Conservation (phyloP, 495 filamentous ascomycete genomes). For the Symbiotaphrina buchneri region DNA sequence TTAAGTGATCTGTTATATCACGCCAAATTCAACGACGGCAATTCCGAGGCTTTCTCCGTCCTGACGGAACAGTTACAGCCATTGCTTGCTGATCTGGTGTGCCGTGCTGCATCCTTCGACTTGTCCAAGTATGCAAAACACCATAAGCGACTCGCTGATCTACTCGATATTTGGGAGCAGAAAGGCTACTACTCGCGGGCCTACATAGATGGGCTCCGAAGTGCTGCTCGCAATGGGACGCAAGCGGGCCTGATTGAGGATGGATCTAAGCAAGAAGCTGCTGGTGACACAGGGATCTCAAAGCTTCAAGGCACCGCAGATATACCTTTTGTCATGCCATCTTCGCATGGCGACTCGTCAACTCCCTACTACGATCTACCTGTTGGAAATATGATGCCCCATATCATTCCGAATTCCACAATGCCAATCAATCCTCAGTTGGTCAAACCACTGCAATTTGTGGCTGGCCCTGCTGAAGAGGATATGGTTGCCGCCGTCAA, state of each 20-base stretch:
- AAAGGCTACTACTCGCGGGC: slow-evolving; percentile 39
- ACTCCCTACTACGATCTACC: slow-evolving; percentile 70
- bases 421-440: slow-evolving; percentile 45
- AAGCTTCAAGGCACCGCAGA: slow-evolving; percentile 16
- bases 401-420: slow-evolving; percentile 54
- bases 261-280: slow-evolving; percentile 2
- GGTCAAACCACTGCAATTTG: slow-evolving; percentile 53
- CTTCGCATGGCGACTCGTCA: slow-evolving; percentile 52
- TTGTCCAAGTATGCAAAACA: slow-evolving; percentile 37
- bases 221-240: slow-evolving; percentile 26
- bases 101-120: slow-evolving; percentile 34
- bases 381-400: slow-evolving; percentile 59
- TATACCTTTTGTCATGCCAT: slow-evolving; percentile 45
- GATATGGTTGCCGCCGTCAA: slow-evolving; percentile 42
- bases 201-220: slow-evolving; percentile 35
- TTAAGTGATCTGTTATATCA: slow-evolving; percentile 72
- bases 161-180: slow-evolving; percentile 55
- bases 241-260: slow-evolving; percentile 8
- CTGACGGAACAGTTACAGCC: slow-evolving; percentile 38
- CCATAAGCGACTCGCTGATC: slow-evolving; percentile 33
- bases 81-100: slow-evolving; percentile 35
- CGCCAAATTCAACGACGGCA: slow-evolving; percentile 32
- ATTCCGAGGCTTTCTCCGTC: slow-evolving; percentile 18
- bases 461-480: slow-evolving; percentile 47
- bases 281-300: slow-evolving; percentile 6